A percentile compares a stretch with the other conserved stretches of the same genome.
Conservation (phyloP, 306 rosid species). For the Mucuna pruriens region DNA sequence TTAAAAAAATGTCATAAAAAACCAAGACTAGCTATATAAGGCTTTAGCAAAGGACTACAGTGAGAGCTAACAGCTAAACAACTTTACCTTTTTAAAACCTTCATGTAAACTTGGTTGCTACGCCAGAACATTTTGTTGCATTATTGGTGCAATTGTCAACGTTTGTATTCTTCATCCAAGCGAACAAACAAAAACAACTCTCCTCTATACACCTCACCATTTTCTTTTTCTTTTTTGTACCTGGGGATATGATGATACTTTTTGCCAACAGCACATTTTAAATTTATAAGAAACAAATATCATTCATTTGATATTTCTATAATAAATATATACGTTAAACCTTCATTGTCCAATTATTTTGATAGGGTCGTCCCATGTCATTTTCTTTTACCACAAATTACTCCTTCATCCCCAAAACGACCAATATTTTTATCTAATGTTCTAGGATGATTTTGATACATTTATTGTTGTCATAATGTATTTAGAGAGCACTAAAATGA, state of each 20-base stretch:
- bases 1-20: neutral
- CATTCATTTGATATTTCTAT: no score
- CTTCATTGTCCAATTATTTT: no score
- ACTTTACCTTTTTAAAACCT: neutral
- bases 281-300: neutral
- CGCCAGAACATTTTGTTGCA: neutral
- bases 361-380: no score
- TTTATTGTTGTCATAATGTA: no score
- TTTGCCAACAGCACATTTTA: neutral
- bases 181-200: neutral
- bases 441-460: no score
- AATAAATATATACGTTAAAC: no score
- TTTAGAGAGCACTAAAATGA: no score
- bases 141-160: neutral
- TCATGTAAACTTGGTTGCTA: neutral
- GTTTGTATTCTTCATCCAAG: neutral
- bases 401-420: no score
- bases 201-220: neutral
- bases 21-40: neutral
- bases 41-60: neutral
- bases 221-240: neutral
- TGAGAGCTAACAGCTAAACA: conserved; percentile 1
- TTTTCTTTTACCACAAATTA: no score
- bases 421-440: no score
- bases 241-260: neutral